Base-by-base conservation (phyloP, 2,329 filamentous ascomycete genomes). In the Fusarium praegraminearum region DNA sequence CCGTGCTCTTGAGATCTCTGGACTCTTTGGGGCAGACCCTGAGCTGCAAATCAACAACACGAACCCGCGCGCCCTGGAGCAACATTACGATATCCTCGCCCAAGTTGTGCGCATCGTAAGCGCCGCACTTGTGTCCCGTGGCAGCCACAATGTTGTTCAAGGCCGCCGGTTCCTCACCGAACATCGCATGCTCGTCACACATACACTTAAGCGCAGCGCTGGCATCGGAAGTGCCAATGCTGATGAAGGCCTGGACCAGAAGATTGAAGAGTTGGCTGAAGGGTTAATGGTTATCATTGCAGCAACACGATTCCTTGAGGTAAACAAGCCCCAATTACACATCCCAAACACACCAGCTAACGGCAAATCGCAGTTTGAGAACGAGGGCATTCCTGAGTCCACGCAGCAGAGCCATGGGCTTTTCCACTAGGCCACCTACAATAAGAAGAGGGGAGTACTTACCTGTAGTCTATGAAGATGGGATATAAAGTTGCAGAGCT, bases 21-120 rank as follows among this genome's bases (percentile, higher is more conserved):
- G 90, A n/a, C 86, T 98, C 24, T 99, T 98, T 78, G 85, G 90
- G 11, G 92, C 92, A 15, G 96, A 99, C 78, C 96, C 96, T 1
- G 96, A 99, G 78, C 89, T 99, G 57, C 94, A 97, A 64, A 89
- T 94, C 80, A 89, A 93, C 71, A 87, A 90, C 57, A 86, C 90
- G 57, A 90, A 93, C 72, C 83, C 88, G 5, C 84, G 86, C 61
- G 91, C 93, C 5, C 85, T 97, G 22, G 88, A 90, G 69, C 91
- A 90, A 75, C 97, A 97, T 81, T 98, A 97, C 80, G 87, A 90
- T 49, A 86, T 99, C 9, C 88, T 99, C 18, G 88, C 93, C 38
- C 89, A 91, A 57, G 87, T 97, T 11, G 86, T 96, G 38, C 90
- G 94, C 53, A 90, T 99, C 62, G 87, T 99, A 59, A 91, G 91